Conservation (phyloP, 768 basidiomycete species). For the Candolleomyces efflorescens region DNA sequence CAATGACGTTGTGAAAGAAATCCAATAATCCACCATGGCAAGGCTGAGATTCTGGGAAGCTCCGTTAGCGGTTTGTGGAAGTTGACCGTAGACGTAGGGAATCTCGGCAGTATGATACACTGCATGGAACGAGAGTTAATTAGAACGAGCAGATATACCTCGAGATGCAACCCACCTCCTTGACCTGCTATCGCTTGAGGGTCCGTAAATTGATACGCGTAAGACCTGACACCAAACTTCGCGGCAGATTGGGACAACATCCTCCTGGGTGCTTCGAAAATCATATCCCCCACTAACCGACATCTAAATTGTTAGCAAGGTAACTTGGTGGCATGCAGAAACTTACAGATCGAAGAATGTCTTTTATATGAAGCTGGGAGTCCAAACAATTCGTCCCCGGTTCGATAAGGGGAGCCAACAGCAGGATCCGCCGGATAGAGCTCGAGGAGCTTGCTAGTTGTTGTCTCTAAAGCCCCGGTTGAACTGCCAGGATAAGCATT, state of each 20-base stretch:
- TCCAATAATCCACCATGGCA: constrained; percentile 41
- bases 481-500: too few relatives aligned
- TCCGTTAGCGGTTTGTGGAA: constrained; percentile 16
- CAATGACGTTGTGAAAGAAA: constrained; percentile 34
- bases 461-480: too few relatives aligned
- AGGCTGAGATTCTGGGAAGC: constrained; percentile 21
- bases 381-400: constrained; percentile 43
- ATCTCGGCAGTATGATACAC: constrained; percentile 32
- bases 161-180: constrained; percentile 27
- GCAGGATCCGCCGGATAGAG: constrained; percentile 40
- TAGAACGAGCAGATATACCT: too few relatives aligned
- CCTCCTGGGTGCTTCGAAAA: constrained; percentile 36
- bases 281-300: constrained; percentile 31
- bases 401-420: constrained; percentile 41
- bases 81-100: constrained; percentile 29
- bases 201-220: constrained; percentile 40
- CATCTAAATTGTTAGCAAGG: too few relatives aligned
- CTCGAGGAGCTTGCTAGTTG: constrained; percentile 22
- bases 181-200: constrained; percentile 25
- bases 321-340: too few relatives aligned
- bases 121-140: constrained; percentile 6
- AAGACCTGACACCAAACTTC: constrained; percentile 31
- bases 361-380: constrained; percentile 29
- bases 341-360: constrained; percentile 24
- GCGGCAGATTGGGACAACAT: constrained; percentile 36